phyloP scores from a whole-genome alignment of 768 basidiomycete genomes.

The Scleroderma citrinum region DNA sequence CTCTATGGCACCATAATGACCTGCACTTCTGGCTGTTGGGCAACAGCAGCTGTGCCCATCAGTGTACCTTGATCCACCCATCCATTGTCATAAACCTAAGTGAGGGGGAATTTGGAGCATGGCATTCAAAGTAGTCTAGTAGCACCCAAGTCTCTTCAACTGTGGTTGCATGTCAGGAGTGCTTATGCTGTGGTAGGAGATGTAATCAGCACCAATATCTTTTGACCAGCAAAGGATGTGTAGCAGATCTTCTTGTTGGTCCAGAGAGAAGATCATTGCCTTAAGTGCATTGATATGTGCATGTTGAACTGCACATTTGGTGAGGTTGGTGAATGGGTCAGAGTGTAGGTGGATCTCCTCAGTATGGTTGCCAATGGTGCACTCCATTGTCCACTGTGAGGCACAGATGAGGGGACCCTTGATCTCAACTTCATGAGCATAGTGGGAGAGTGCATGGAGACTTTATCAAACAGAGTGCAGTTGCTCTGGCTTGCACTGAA shows the following conservation, averaged over 20 bases:
- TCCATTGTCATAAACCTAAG: no score
- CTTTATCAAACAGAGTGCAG: conserved; percentile 24
- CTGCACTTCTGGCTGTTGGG: no score
- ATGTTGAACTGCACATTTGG: conserved; percentile 16
- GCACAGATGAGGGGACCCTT: conserved; percentile 17
- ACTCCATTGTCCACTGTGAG: conserved; percentile 28
- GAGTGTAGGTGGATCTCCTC: conserved; percentile 20
- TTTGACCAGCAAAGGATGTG: no score
- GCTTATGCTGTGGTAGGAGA: no score
- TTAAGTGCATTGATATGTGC: conserved; percentile 14
- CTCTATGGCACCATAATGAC: no score
- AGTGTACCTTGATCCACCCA: no score
- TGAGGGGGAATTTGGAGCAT: no score
- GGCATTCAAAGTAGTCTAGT: no score
- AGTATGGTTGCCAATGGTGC: conserved; percentile 23
- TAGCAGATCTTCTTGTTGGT: not conserved
- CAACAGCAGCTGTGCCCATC: no score
- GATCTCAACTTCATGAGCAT: conserved; percentile 15
- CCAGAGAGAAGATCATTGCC: conserved; percentile 9
- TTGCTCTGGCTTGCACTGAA: conserved; percentile 13
- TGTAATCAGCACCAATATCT: no score
- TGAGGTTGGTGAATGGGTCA: conserved; percentile 21
- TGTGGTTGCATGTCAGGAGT: no score
- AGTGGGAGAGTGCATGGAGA: conserved; percentile 23
- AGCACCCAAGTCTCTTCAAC: no score